phyloP scores from a whole-genome alignment of 176 grass and related monocot species.

The Avena atlantica region DNA sequence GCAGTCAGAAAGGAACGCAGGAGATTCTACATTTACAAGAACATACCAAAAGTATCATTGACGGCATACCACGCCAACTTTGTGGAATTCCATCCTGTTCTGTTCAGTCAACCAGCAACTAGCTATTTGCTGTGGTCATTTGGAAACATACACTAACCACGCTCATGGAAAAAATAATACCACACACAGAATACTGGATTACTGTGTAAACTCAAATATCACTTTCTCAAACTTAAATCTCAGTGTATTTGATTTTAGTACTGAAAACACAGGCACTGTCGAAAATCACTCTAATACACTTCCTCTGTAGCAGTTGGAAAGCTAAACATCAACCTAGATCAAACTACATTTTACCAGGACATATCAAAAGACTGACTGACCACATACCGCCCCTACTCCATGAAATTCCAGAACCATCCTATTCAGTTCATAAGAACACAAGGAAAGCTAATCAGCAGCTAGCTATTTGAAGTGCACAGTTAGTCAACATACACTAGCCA shows the following conservation, averaged over 20 bases:
- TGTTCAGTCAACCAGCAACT: neutral
- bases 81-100: neutral
- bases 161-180: neutral
- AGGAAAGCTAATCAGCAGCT: neutral
- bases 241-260: neutral
- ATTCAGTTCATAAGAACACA: neutral
- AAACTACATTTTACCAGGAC: neutral
- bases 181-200: neutral
- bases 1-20: neutral
- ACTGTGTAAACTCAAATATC: neutral
- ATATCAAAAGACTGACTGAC: neutral
- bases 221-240: neutral
- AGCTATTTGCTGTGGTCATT: neutral
- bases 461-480: neutral
- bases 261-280: neutral
- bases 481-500: neutral
- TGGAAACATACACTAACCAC: neutral
- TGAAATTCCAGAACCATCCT: slow-evolving; percentile 20
- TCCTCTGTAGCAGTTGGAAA: neutral
- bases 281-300: neutral
- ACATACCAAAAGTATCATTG: neutral
- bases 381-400: neutral
- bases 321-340: neutral
- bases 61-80: neutral
- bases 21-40: neutral